Conservation (phyloP, 805 yeast genomes). For the Grigorovia transvaalensis region DNA sequence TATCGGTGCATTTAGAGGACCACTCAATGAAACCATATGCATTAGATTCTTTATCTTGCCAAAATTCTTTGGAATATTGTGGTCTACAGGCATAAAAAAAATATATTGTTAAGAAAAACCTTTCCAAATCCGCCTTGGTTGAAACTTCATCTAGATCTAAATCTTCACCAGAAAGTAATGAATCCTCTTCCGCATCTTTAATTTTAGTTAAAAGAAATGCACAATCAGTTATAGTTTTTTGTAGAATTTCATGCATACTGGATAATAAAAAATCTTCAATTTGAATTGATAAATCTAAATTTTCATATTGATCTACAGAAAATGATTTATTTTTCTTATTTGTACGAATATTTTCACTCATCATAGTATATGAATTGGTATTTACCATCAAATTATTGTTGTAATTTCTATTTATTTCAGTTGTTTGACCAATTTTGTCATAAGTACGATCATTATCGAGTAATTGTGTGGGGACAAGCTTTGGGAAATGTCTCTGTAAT, state of each 20-base stretch:
- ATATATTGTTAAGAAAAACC: conserved; percentile 69
- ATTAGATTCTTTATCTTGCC: conserved; percentile 58
- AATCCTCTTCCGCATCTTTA: conserved; percentile 67
- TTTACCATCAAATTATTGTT: background rate
- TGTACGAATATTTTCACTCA: background rate
- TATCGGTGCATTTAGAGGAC: conserved; percentile 76
- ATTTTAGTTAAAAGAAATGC: conserved; percentile 58
- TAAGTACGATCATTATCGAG: conserved; percentile 29
- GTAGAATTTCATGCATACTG: conserved; percentile 41
- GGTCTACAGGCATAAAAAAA: conserved; percentile 58
- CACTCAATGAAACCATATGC: conserved; percentile 76
- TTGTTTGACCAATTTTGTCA: background rate
- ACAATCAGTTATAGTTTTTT: conserved; percentile 47
- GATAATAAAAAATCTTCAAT: conserved; percentile 29
- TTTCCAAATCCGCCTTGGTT: conserved; percentile 73
- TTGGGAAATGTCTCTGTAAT: conserved; percentile 57
- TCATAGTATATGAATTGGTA: background rate
- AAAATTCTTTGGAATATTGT: conserved; percentile 46
- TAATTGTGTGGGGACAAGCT: conserved; percentile 41
- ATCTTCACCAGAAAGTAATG: conserved; percentile 46
- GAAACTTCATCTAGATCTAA: conserved; percentile 53
- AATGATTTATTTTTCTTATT: background rate
- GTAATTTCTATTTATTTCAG: background rate
- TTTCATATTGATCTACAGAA: conserved; percentile 5
- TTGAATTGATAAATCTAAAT: conserved; percentile 18